Evolutionary conservation across 2,329 filamentous ascomycete genomes (phyloP).

Genomic region (Colletotrichum sp.): DNA sequence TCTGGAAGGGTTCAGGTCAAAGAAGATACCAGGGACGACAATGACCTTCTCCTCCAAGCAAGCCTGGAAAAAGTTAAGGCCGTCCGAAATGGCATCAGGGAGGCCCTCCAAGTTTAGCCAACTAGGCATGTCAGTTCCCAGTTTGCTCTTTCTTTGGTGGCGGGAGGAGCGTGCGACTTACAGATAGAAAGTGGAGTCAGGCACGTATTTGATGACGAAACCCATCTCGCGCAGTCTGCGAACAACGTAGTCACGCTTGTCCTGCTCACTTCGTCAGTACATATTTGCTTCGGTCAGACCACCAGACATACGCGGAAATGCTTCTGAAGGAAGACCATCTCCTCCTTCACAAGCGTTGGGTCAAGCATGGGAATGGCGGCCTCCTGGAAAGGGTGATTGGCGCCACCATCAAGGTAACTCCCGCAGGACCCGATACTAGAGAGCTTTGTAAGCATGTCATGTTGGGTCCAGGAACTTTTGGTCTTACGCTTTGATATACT

Average conservation of each 20-base stretch:
- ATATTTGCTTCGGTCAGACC: not conserved
- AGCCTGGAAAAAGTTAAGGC: slow-evolving; percentile 95
- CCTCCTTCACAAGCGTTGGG: slow-evolving; percentile 75
- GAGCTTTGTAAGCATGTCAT: not conserved
- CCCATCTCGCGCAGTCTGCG: slow-evolving; percentile 81
- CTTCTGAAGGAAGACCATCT: slow-evolving; percentile 87
- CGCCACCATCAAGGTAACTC: slow-evolving; percentile 92
- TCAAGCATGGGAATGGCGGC: slow-evolving; percentile 94
- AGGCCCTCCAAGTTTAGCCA: slow-evolving; percentile 69
- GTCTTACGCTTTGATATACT: slow-evolving; percentile 83
- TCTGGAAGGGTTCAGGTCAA: slow-evolving; percentile 90
- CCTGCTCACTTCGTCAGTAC: slow-evolving; percentile 41
- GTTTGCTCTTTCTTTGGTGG: not conserved
- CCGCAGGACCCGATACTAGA: slow-evolving; percentile 81
- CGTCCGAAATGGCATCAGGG: slow-evolving; percentile 84
- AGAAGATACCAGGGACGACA: slow-evolving; percentile 97
- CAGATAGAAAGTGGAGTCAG: slow-evolving; percentile 94
- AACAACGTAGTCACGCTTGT: slow-evolving; percentile 92
- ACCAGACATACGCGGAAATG: slow-evolving; percentile 73
- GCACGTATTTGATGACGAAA: slow-evolving; percentile 82
- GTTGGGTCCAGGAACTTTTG: not conserved
- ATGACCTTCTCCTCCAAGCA: slow-evolving; percentile 94
- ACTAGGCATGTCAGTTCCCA: slow-evolving; percentile 25
- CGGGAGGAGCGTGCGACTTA: slow-evolving; percentile 46
- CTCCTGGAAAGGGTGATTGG: slow-evolving; percentile 95